phyloP scores from a whole-genome alignment of 345 rosid genomes.

The Acer yangbiense region DNA sequence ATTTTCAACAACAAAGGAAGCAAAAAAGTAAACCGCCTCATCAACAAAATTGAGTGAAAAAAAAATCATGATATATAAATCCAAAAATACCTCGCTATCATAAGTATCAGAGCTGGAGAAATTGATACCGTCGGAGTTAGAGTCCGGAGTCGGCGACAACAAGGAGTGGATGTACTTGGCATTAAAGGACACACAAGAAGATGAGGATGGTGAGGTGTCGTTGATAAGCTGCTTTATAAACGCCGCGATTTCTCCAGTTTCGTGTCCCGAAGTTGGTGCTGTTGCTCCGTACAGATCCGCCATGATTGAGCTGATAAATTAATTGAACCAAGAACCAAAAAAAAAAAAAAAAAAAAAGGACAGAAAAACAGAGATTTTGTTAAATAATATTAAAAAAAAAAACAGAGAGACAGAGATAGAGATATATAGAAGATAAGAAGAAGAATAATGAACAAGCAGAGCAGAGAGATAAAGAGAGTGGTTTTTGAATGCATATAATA shows the following conservation, averaged over 20 bases:
- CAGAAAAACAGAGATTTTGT: not conserved
- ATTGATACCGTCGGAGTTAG: conserved; percentile 15
- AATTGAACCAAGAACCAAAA: not conserved
- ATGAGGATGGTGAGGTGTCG: conserved; percentile 35
- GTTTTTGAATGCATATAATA: no score
- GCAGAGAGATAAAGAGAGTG: not conserved
- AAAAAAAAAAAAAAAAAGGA: no score
- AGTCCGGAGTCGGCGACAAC: not conserved
- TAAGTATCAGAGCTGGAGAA: conserved; percentile 27
- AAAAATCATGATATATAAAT: no score
- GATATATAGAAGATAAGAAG: not conserved
- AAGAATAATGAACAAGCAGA: not conserved
- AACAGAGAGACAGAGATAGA: not conserved
- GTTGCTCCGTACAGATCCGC: conserved; percentile 58
- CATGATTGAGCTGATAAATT: conserved; percentile 30
- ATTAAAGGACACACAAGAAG: conserved; percentile 23
- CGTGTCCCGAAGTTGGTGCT: conserved; percentile 34
- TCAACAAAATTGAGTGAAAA: not conserved
- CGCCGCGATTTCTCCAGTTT: conserved; percentile 51
- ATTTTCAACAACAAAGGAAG: conserved; percentile 6
- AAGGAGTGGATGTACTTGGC: conserved; percentile 16
- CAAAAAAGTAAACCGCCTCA: not conserved
- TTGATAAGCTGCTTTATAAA: conserved; percentile 51
- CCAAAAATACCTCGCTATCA: conserved; percentile 47
- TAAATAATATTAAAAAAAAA: not conserved